Evolutionary conservation across 495 filamentous ascomycete genomes (phyloP), one percentile per base, ranked within the genome.

Genomic region (Neurospora sp.): DNA sequence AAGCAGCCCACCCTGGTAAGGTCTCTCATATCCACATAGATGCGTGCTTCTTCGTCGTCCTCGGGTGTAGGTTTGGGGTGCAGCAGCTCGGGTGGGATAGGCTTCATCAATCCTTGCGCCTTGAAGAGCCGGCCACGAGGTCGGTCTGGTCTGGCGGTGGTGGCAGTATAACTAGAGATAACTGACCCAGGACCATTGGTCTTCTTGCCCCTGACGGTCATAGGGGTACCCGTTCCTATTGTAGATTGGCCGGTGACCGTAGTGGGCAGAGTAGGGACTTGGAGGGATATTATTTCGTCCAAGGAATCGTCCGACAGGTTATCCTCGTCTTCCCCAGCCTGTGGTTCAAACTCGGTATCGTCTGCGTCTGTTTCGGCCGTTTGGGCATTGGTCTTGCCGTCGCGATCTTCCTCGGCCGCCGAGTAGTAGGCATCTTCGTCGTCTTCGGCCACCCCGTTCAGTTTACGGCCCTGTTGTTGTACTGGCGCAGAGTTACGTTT

Each of bases 1-100:
- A 99, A 99, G 78, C 94, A 98, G 38, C 94, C 93, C 47, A 98
- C 88, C 73, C 92, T 91, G n/a, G 92, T 89, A 12, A 99, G 82
- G 20, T 93, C 90, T 73, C 87, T 91, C 39, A 94, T 90, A 74
- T 96, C 93, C 8, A 98, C 93, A 80, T 94, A 98, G 20, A 98
- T 84, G 47, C 95, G 88, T 3, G 91, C 90, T 77, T 98, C 96
- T 70, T 93, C 89, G 75, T 98, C 96, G 69, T 97, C 94, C 27
- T 88, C 87, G 31, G 81, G 73, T 4, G 85, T 82, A 7, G 96
- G 95, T 71, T 90, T 92, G 1, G 96, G 96, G 75, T 97, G 91
- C 7, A 99, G 82, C 4, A 96, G 82, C 47, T 94, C 92, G 68
- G 92, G 87, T 0, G 94, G 87, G 20, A 99, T 89, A 27, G 87